These are phyloP conservation scores for Sporothrix phasma DNA, from an alignment of 2,329 filamentous ascomycete species.

Conservation along the genomic window DNA sequence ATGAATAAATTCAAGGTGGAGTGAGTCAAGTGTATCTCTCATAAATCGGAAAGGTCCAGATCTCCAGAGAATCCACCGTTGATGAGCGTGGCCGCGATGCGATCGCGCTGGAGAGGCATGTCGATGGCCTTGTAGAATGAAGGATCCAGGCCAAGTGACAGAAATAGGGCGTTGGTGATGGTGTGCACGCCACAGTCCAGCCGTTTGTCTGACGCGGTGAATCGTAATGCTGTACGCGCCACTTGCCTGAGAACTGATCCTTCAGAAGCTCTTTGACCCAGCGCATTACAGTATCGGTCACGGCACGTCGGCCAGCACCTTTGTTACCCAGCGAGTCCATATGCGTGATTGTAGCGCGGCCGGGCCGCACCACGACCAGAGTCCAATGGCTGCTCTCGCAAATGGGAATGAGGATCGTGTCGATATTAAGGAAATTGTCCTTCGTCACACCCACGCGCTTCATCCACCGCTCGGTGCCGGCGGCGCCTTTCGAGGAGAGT, in stretches of 20 bases:
- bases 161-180: conserved; percentile 60
- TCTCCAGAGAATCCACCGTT: conserved; percentile 57
- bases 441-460: conserved; percentile 47
- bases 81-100: conserved; percentile 55
- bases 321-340: conserved; percentile 52
- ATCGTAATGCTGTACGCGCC: conserved; percentile 42
- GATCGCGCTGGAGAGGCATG: conserved; percentile 49
- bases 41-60: conserved; percentile 39
- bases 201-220: conserved; percentile 54
- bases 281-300: conserved; percentile 34
- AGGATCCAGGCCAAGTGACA: conserved; percentile 45
- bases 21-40: neutral
- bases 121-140: conserved; percentile 40
- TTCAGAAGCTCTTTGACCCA: conserved; percentile 52
- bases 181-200: conserved; percentile 72
- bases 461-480: conserved; percentile 43
- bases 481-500: conserved; percentile 38
- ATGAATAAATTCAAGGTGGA: neutral
- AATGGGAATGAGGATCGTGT: conserved; percentile 61
- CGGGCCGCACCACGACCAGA: conserved; percentile 55
- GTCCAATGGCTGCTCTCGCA: conserved; percentile 61
- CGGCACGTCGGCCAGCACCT: conserved; percentile 29
- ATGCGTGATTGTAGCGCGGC: conserved; percentile 51
- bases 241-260: conserved; percentile 42
- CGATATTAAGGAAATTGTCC: conserved; percentile 53